These are phyloP conservation scores for Hemerocallis citrina DNA, from an alignment of 106 monocot genomes.

Conservation along the genomic window DNA sequence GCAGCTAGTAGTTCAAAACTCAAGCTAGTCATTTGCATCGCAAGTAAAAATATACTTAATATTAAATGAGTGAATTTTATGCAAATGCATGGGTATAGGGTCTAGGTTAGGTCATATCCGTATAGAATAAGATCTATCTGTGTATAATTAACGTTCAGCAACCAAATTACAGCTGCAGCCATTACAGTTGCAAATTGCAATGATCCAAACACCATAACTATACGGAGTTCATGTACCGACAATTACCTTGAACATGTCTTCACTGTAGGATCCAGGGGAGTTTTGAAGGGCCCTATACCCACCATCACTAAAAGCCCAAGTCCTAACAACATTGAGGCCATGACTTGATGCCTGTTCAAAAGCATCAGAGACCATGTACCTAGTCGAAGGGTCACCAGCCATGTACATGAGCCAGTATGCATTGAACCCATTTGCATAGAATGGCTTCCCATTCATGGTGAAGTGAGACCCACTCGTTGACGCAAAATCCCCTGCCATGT, in stretches of 20 bases:
- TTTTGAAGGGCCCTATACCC: constrained; percentile 10
- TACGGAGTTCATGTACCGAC: no score
- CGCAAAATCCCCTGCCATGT: not conserved
- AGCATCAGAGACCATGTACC: not conserved
- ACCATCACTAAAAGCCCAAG: constrained; percentile 22
- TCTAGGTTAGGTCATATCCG: no score
- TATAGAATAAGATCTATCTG: no score
- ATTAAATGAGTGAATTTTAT: no score
- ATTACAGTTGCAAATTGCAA: no score
- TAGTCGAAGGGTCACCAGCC: not conserved
- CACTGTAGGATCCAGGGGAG: constrained; percentile 10
- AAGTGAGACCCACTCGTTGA: constrained; percentile 7
- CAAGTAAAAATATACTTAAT: no score
- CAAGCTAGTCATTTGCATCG: no score
- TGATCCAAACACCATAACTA: no score
- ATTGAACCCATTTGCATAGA: constrained; percentile 18
- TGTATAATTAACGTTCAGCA: no score
- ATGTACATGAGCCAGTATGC: constrained; percentile 12
- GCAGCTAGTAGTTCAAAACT: no score
- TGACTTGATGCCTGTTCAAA: not conserved
- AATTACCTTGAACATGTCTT: constrained; percentile 16
- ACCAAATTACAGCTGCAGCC: no score
- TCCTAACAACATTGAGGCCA: constrained; percentile 10
- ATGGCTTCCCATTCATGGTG: constrained; percentile 4
- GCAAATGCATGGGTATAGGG: no score